These are phyloP conservation scores for Fusarium sp. DNA, from an alignment of 2,329 filamentous ascomycete genomes.

Conservation along the genomic window DNA sequence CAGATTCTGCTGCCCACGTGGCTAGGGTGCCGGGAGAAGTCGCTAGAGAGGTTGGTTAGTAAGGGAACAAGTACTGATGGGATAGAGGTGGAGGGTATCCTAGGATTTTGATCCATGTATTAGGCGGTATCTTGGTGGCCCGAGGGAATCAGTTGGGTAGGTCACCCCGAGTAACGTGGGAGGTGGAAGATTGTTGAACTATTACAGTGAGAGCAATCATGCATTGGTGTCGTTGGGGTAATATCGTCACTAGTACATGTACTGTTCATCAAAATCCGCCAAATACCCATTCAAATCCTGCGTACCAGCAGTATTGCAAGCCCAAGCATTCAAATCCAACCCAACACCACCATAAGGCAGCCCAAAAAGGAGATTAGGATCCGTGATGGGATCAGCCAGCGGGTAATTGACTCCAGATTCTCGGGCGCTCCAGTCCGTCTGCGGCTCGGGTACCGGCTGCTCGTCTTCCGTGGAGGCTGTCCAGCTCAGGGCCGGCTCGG, in stretches of 20 bases:
- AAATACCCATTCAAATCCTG: conserved; percentile 38
- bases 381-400: conserved; percentile 24
- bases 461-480: conserved; percentile 45
- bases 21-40: background rate
- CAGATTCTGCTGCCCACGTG: background rate
- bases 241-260: conserved; percentile 42
- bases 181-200: too few species aligned
- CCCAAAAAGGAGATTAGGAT: conserved; percentile 44
- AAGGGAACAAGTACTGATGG: background rate
- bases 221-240: background rate
- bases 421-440: conserved; percentile 25
- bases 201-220: background rate
- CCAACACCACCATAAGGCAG: conserved; percentile 39
- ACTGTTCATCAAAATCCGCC: conserved; percentile 45
- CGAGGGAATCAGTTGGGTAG: too few species aligned
- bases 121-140: background rate
- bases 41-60: background rate
- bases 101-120: too few species aligned
- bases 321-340: conserved; percentile 43
- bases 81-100: too few species aligned
- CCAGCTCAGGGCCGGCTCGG: conserved; percentile 41
- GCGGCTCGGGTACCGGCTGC: conserved; percentile 28
- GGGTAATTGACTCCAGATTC: conserved; percentile 20
- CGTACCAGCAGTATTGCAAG: conserved; percentile 26
- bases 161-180: too few species aligned